Conservation (phyloP, 768 basidiomycete species). For the Suillus discolor region DNA sequence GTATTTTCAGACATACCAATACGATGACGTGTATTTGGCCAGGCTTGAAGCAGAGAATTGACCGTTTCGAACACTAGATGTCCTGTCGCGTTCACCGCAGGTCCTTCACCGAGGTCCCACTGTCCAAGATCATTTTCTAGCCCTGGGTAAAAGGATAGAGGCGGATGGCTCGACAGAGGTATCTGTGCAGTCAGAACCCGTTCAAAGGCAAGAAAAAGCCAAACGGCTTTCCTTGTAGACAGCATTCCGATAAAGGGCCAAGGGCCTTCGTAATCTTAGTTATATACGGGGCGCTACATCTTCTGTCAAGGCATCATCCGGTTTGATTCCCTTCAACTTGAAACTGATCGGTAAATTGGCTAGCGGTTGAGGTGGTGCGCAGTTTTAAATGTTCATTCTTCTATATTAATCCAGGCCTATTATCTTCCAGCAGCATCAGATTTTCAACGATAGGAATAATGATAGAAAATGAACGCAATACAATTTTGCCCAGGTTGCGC, state of each 20-base stretch:
- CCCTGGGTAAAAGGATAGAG: too few species aligned
- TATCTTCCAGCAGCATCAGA: background rate
- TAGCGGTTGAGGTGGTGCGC: background rate
- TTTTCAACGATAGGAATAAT: too few species aligned
- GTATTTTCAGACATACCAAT: conserved; percentile 25
- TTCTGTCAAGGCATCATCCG: too few species aligned
- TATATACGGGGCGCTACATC: background rate
- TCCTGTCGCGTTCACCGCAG: conserved; percentile 30
- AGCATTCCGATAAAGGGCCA: background rate
- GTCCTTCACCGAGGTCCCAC: conserved; percentile 26
- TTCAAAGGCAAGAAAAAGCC: background rate
- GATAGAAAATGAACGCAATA: too few species aligned
- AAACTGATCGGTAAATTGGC: background rate
- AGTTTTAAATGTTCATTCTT: background rate
- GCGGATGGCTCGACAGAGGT: background rate
- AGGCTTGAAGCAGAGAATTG: conserved; percentile 37
- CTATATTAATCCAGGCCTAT: background rate
- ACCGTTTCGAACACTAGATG: conserved; percentile 39
- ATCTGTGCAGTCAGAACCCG: background rate
- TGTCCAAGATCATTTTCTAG: background rate
- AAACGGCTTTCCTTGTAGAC: background rate
- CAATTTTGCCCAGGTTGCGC: too few species aligned
- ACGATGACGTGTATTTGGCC: conserved; percentile 39
- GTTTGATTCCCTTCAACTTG: too few species aligned
- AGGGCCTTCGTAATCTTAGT: background rate